phyloP scores from a whole-genome alignment of 805 yeast species.

The Saccharomycopsis fermentans region DNA sequence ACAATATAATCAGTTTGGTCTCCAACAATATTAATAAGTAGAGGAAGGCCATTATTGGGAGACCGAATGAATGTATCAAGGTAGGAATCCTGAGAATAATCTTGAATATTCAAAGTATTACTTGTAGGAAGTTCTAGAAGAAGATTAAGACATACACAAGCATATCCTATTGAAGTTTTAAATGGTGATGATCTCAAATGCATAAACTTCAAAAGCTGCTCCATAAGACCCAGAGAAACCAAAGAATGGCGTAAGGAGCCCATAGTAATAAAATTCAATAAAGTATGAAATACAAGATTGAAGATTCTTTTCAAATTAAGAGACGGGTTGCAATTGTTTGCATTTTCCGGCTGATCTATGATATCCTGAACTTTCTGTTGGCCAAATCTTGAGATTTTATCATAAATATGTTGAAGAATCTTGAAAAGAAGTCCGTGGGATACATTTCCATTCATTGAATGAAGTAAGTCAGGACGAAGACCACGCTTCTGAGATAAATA shows the following conservation, averaged over 20 bases:
- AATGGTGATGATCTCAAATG: slow-evolving; percentile 39
- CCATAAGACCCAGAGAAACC: slow-evolving; percentile 61
- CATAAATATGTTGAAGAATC: slow-evolving; percentile 52
- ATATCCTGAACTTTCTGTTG: slow-evolving; percentile 29
- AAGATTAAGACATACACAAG: slow-evolving; percentile 21
- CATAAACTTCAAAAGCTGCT: slow-evolving; percentile 53
- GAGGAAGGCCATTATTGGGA: slow-evolving; percentile 52
- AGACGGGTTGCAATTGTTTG: slow-evolving; percentile 29
- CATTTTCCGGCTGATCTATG: background rate
- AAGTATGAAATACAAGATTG: background rate
- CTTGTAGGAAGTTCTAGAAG: slow-evolving; percentile 20
- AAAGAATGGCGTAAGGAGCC: slow-evolving; percentile 4
- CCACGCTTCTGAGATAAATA: slow-evolving; percentile 55
- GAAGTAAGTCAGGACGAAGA: slow-evolving; percentile 68
- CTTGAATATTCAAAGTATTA: slow-evolving; percentile 40
- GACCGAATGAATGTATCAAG: slow-evolving; percentile 46
- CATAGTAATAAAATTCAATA: background rate
- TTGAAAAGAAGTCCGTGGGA: slow-evolving; percentile 77
- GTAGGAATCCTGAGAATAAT: slow-evolving; percentile 36
- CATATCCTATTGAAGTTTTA: slow-evolving; percentile 52
- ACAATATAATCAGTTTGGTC: slow-evolving; percentile 58
- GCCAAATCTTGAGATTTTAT: slow-evolving; percentile 24
- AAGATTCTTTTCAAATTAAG: slow-evolving; percentile 22
- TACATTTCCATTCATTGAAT: slow-evolving; percentile 76
- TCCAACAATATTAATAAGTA: slow-evolving; percentile 49